These are phyloP conservation scores for Theileria orientalis DNA, from an alignment of 169 alveolate genomes.

Conservation along the genomic window DNA sequence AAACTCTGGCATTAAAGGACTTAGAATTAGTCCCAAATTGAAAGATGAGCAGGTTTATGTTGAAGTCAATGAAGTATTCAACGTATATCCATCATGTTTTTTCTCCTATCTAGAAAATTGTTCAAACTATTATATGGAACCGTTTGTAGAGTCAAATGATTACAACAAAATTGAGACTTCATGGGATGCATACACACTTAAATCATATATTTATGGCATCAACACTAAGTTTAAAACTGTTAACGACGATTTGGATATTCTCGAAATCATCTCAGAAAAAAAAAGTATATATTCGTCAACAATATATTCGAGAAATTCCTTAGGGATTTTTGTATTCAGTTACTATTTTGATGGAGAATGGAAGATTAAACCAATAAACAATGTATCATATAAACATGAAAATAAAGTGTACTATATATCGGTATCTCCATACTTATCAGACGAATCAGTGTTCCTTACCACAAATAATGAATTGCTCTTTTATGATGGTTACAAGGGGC, in stretches of 20 bases:
- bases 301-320: conserved; percentile 67
- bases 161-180: background rate
- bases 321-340: conserved; percentile 61
- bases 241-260: conserved; percentile 55
- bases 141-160: background rate
- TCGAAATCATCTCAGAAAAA: conserved; percentile 65
- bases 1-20: conserved; percentile 57
- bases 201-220: background rate
- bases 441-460: conserved; percentile 36
- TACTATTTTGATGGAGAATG: conserved; percentile 9
- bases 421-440: conserved; percentile 36
- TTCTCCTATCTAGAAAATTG: conserved; percentile 9
- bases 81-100: conserved; percentile 44
- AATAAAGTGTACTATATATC: conserved; percentile 42
- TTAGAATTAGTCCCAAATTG: background rate
- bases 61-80: conserved; percentile 14
- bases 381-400: conserved; percentile 25
- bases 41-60: background rate
- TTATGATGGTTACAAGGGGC: conserved; percentile 41
- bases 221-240: background rate
- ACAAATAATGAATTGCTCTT: conserved; percentile 31
- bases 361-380: conserved; percentile 23
- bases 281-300: conserved; percentile 50
- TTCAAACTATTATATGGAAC: background rate
- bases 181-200: conserved; percentile 1